Evolutionary conservation across 345 rosid species (phyloP), one percentile per base, ranked within the genome.

Genomic region (Angophora floribunda): DNA sequence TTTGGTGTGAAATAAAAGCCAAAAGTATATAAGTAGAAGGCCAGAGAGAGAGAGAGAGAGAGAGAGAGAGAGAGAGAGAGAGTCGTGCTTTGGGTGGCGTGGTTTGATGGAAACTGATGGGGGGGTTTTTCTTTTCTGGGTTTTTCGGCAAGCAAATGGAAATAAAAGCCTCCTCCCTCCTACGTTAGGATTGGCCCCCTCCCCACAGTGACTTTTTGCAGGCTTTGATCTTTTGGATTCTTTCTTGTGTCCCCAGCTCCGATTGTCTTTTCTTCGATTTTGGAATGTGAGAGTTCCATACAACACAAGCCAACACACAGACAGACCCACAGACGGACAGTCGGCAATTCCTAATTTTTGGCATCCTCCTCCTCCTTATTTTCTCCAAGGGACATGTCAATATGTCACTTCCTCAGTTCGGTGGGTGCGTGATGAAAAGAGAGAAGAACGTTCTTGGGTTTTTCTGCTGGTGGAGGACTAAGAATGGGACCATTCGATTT

Each of bases 181-280:
- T 88, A 93, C 89, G 86, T 87, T 51, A 90, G 91, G 88, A 89
- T 90, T 89, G 88, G 55, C 52, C 87, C 52, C 87, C 87, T 86
- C 65, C 70, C 32, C 79, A 13, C 82, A 88, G 89, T 79, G 52
- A 30, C 85, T 89, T 90, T 88, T 91, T 91, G 94, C 97, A 93
- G 94, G 91, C 87, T 93, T 92, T 94, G 96, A 95, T 93, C 93
- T 94, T 91, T 94, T 94, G 97, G 92, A 91, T 91, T 86, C 79
- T 75, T 45, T 87, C 91, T 85, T 87, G 51, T 88, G 55, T 89
- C 90, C 52, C 70, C 90, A 90, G 70, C 85, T 88, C 84, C 61
- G 86, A 88, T 92, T 90, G 91, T 87, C 57, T 87, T 14, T 79
- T 70, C 86, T 45, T 47, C 51, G 82, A 19, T 70, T 70, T 36